Conservation (phyloP, 495 filamentous ascomycete species). For the Talaromyces stipitatus region DNA sequence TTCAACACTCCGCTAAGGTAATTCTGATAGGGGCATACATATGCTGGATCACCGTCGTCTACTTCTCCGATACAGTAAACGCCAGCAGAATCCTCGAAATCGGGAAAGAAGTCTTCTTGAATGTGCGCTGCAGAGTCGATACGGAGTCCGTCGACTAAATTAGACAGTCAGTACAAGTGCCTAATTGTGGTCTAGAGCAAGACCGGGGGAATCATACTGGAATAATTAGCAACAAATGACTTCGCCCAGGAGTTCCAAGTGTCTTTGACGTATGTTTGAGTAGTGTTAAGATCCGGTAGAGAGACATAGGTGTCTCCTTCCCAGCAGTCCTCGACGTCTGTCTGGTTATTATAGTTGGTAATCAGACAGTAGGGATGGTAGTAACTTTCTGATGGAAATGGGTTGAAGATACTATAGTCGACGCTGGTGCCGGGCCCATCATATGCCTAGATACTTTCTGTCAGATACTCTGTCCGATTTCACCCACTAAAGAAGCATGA, state of each 20-base stretch:
- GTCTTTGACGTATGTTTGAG: constrained; percentile 41
- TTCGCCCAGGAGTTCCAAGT: constrained; percentile 54
- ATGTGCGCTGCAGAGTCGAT: constrained; percentile 66
- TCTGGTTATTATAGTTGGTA: constrained; percentile 45
- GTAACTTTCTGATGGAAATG: constrained; percentile 51
- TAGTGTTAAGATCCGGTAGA: constrained; percentile 58
- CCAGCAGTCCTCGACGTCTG: constrained; percentile 44
- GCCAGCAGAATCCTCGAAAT: constrained; percentile 50
- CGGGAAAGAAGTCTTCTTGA: constrained; percentile 51
- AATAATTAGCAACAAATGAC: constrained; percentile 52
- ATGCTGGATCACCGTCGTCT: constrained; percentile 45
- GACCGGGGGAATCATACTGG: constrained; percentile 16
- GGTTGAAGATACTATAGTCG: constrained; percentile 48
- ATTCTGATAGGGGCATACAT: constrained; percentile 53
- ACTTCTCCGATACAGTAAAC: constrained; percentile 62
- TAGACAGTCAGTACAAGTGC: background rate
- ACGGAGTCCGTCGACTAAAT: constrained; percentile 57
- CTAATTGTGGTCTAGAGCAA: background rate
- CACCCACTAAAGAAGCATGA: constrained; percentile 14
- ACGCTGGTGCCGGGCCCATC: constrained; percentile 21
- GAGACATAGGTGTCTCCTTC: constrained; percentile 47
- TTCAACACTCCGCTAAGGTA: constrained; percentile 49
- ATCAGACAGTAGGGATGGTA: constrained; percentile 58
- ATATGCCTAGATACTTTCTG: background rate
- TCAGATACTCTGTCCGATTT: constrained; percentile 15